These are phyloP conservation scores for Fusarium sp. DNA, from an alignment of 2,329 filamentous ascomycete genomes.

Conservation along the genomic window DNA sequence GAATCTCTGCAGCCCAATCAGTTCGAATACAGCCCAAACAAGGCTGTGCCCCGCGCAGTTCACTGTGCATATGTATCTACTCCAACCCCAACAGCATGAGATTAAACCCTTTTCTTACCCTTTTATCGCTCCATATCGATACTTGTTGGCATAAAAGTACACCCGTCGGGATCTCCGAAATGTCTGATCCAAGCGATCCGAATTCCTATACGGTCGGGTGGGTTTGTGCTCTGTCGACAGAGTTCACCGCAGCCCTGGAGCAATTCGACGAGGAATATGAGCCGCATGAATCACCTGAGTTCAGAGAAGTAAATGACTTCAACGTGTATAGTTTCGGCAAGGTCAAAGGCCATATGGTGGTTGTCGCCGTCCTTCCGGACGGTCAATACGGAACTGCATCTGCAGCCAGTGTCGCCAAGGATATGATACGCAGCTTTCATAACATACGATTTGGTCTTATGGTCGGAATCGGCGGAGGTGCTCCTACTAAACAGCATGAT, in stretches of 20 bases:
- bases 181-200: background rate
- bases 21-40: background rate
- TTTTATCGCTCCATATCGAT: background rate
- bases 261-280: background rate
- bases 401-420: rapidly evolving
- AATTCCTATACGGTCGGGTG: rapidly evolving
- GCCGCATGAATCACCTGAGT: rapidly evolving
- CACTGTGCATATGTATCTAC: background rate
- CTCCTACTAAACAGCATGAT: rapidly evolving
- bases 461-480: rapidly evolving
- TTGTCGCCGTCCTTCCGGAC: rapidly evolving
- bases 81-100: rapidly evolving
- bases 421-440: background rate
- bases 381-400: background rate
- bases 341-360: background rate
- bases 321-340: background rate
- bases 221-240: background rate
- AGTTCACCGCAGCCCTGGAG: background rate
- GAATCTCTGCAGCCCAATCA: background rate
- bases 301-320: rapidly evolving
- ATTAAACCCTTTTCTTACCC: rapidly evolving
- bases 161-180: rapidly evolving
- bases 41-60: background rate
- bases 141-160: background rate
- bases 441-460: background rate